Conservation (phyloP, 2,329 filamentous ascomycete species). For the Microdochium trichocladiopsis region DNA sequence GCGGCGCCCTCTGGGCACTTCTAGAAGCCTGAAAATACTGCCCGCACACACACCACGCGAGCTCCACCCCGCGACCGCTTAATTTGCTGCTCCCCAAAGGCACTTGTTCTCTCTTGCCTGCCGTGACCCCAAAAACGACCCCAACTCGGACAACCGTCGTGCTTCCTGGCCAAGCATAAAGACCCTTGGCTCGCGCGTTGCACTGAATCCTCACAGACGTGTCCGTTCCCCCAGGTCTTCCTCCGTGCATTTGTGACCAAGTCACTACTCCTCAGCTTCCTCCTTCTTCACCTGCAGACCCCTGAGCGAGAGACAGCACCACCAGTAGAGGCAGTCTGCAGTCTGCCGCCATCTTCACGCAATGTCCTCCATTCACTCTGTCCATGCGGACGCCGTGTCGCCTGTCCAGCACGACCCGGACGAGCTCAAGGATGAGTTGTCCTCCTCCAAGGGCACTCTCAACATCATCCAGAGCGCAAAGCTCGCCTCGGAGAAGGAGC, state of each 20-base stretch:
- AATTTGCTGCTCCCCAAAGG: too few species aligned
- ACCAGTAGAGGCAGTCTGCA: not conserved
- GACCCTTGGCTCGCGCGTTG: not conserved
- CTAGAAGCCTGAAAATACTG: too few species aligned
- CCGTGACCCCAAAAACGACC: too few species aligned
- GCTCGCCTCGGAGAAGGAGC: constrained; percentile 52
- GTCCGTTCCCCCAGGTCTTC: too few species aligned
- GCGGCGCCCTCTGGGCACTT: too few species aligned
- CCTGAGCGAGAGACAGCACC: too few species aligned
- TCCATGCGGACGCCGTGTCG: not conserved
- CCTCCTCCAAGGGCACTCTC: not conserved
- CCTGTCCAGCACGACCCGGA: not conserved
- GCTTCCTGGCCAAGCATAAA: not conserved
- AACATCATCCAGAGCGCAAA: constrained; percentile 36
- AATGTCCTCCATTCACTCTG: not conserved
- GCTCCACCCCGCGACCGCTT: too few species aligned
- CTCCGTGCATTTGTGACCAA: too few species aligned
- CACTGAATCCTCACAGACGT: too few species aligned
- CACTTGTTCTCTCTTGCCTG: too few species aligned
- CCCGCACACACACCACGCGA: too few species aligned
- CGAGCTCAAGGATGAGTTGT: not conserved
- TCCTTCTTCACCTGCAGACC: not conserved
- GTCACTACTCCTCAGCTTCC: too few species aligned
- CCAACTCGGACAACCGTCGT: not conserved
- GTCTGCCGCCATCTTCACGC: not conserved